Base-by-base conservation (phyloP, 768 basidiomycete species). In the Trametes meyenii region DNA sequence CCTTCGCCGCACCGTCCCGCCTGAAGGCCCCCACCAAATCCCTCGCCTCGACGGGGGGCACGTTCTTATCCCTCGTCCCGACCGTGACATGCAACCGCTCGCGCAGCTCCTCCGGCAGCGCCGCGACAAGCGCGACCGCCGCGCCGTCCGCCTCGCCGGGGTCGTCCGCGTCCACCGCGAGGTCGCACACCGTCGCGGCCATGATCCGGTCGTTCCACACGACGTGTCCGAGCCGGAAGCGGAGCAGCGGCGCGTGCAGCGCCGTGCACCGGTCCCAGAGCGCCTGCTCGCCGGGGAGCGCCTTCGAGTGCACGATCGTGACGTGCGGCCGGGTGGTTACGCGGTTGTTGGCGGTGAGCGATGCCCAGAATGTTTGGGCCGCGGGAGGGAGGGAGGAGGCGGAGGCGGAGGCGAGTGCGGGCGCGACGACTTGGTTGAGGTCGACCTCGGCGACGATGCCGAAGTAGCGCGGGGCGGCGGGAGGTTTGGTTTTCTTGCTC, bases 11-110 rank as follows among this genome's bases (percentile, higher is more conserved):
- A 11, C 76, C 63, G n/a, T 66, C 71, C 51, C 46, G 49, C 55
- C 71, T 60, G 83, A 85, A 88, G 1, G 57, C 70, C 62, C 83
- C 75, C 8, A 95, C 87, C 51, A 98, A 68, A 0, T 55, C 75
- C 73, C 77, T 87, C 16, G 87, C 92, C 75, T 96, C 93, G 23
- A 90, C 82, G 2, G 92, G 79, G 0, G 69, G 60, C 2, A 95
- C 77, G 8, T 75, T 75, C 12, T 72, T 71, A 43, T 79, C 70
- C 50, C 70, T 67, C 16, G 92, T 96, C 8, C 92, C 97, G 5
- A 98, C 86, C 0, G 97, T 98, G 57, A 98, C 83, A 70, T 98
- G 97, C 67, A 96, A 73, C 59, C 83, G 62, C 6, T 75, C 67
- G 56, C 76, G 77, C 12, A 89, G 65, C 13, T 81, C 78, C 5